Evolutionary conservation across 2,329 filamentous ascomycete genomes (phyloP).

Genomic region (Blumeria hordei): DNA sequence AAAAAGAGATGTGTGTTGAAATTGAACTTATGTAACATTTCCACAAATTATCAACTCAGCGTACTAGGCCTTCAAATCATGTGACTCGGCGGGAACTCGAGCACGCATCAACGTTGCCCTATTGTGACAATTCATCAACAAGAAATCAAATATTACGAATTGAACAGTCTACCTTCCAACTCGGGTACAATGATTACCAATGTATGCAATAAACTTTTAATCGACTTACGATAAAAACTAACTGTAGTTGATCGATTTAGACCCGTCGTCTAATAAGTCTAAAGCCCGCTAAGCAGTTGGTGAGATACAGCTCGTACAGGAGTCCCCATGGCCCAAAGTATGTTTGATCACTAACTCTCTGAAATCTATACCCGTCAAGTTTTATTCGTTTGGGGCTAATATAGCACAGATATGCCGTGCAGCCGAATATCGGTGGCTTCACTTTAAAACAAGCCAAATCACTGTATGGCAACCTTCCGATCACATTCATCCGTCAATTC

Average conservation of each 20-base stretch:
- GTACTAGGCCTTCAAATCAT: no score
- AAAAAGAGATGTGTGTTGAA: no score
- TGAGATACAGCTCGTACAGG: conserved; percentile 22
- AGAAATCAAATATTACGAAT: no score
- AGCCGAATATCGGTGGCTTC: conserved; percentile 29
- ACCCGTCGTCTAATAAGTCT: neutral
- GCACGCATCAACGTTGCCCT: no score
- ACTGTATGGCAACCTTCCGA: conserved; percentile 20
- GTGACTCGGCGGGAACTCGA: no score
- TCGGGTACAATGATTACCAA: no score
- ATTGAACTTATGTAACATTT: no score
- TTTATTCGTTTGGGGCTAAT: conserved; percentile 2
- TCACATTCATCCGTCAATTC: neutral
- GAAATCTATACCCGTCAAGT: neutral
- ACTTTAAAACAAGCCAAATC: conserved; percentile 23
- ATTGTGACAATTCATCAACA: no score
- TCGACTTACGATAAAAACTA: neutral
- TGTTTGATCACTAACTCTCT: conserved; percentile 12
- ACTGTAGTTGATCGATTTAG: neutral
- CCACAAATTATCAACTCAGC: no score
- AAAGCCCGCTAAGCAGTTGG: neutral
- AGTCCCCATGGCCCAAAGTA: conserved; percentile 44
- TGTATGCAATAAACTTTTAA: no score
- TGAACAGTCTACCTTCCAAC: no score
- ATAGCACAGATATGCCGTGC: conserved; percentile 29